These are phyloP conservation scores for Madurella fahalii DNA, from an alignment of 2,329 filamentous ascomycete species.

Conservation along the genomic window DNA sequence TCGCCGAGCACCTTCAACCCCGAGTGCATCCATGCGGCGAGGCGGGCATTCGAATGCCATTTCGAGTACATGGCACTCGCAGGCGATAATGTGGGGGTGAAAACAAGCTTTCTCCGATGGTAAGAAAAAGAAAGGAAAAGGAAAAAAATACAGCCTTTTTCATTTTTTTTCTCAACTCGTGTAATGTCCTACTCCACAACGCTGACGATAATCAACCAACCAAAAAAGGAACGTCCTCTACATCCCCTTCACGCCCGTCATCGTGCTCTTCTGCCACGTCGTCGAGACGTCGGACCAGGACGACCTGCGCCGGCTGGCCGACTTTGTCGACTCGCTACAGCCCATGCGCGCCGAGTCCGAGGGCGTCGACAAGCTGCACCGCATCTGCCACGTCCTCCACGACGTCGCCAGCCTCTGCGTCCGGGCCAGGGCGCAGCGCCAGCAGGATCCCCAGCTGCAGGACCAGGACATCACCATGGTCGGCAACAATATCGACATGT, in stretches of 20 bases:
- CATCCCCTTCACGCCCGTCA: slow-evolving; percentile 56
- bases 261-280: slow-evolving; percentile 55
- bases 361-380: slow-evolving; percentile 56
- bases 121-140: slow-evolving; percentile 36
- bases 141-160: too few relatives aligned
- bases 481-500: slow-evolving; percentile 60
- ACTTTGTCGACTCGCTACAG: slow-evolving; percentile 54
- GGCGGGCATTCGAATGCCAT: slow-evolving; percentile 46
- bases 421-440: slow-evolving; percentile 50
- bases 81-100: slow-evolving; percentile 38
- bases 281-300: slow-evolving; percentile 49
- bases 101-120: slow-evolving; percentile 51
- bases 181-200: not conserved
- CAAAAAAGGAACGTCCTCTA: slow-evolving; percentile 48
- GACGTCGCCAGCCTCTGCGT: slow-evolving; percentile 60
- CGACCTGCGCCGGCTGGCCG: slow-evolving; percentile 52
- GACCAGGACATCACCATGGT: slow-evolving; percentile 46
- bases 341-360: slow-evolving; percentile 51
- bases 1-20: slow-evolving; percentile 40
- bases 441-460: slow-evolving; percentile 38
- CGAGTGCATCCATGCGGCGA: slow-evolving; percentile 47
- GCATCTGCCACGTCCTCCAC: slow-evolving; percentile 58
- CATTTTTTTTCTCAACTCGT: not conserved
- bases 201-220: not conserved
- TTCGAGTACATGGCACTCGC: slow-evolving; percentile 42